phyloP scores from a whole-genome alignment of 192 early-diverging fungal genomes.

The Phycomyces nitens region DNA sequence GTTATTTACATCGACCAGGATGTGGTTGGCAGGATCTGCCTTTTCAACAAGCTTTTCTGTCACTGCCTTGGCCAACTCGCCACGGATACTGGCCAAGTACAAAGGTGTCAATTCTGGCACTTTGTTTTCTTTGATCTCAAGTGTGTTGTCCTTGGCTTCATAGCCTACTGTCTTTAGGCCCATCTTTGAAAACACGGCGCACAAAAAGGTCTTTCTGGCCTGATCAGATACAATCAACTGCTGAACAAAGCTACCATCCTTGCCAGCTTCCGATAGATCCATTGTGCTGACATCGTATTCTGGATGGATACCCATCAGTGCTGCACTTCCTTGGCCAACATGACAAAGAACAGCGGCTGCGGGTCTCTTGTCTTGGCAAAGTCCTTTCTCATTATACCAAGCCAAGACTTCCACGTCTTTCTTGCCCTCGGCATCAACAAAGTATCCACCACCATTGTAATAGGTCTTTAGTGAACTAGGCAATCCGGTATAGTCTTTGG shows the following conservation, averaged over 20 bases:
- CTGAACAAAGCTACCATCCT: conserved; percentile 45
- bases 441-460: conserved; percentile 75
- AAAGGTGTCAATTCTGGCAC: conserved; percentile 41
- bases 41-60: neutral
- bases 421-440: conserved; percentile 40
- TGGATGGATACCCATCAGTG: conserved; percentile 79
- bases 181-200: conserved; percentile 58
- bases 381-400: conserved; percentile 35
- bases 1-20: conserved; percentile 4
- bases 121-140: conserved; percentile 19
- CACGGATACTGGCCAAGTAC: conserved; percentile 24
- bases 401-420: conserved; percentile 39
- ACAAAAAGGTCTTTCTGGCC: conserved; percentile 50
- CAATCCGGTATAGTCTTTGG: neutral
- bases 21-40: neutral
- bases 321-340: conserved; percentile 63
- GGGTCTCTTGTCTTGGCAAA: conserved; percentile 19
- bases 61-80: neutral
- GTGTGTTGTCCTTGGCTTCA: conserved; percentile 8
- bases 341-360: conserved; percentile 67
- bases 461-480: conserved; percentile 38
- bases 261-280: conserved; percentile 48
- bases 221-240: conserved; percentile 45
- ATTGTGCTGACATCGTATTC: conserved; percentile 68
- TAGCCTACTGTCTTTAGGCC: conserved; percentile 54